Conservation (phyloP, 306 rosid species). For the Quercus parvula region DNA sequence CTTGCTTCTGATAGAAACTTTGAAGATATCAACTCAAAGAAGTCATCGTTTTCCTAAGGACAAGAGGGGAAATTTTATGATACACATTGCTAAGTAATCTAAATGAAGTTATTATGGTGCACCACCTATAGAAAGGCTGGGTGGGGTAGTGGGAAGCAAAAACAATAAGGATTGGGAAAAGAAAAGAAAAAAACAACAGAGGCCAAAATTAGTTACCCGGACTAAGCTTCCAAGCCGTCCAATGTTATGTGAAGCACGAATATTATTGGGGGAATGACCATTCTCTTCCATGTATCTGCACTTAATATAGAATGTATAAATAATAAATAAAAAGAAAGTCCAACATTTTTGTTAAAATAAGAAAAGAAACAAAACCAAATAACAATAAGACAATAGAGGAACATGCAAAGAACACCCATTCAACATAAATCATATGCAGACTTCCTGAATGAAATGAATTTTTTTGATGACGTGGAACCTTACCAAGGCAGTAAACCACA, state of each 20-base stretch:
- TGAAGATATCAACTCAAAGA: conserved; percentile 84
- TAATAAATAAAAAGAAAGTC: background rate
- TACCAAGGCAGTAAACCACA: background rate
- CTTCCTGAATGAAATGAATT: background rate
- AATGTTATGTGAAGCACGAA: conserved; percentile 70
- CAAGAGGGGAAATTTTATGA: background rate
- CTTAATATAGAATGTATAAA: conserved; percentile 4
- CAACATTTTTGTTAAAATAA: background rate
- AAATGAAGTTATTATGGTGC: background rate
- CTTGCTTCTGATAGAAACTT: conserved; percentile 72
- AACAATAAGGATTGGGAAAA: background rate
- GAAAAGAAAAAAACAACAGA: background rate
- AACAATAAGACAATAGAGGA: background rate
- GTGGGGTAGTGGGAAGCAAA: background rate
- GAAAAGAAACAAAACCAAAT: background rate
- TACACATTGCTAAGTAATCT: background rate
- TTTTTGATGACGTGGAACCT: background rate
- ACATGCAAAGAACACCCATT: background rate
- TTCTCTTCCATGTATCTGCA: conserved; percentile 85
- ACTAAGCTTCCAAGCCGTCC: conserved; percentile 82
- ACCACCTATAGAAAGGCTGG: background rate
- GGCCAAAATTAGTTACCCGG: conserved; percentile 51
- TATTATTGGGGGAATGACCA: conserved; percentile 67
- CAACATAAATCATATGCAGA: background rate
- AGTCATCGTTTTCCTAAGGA: conserved; percentile 85